Percentiles rank a stretch among this genome's conserved stretches.
phyloP scores from a whole-genome alignment of 768 basidiomycete species.

The Candolleomyces eurysporus region DNA sequence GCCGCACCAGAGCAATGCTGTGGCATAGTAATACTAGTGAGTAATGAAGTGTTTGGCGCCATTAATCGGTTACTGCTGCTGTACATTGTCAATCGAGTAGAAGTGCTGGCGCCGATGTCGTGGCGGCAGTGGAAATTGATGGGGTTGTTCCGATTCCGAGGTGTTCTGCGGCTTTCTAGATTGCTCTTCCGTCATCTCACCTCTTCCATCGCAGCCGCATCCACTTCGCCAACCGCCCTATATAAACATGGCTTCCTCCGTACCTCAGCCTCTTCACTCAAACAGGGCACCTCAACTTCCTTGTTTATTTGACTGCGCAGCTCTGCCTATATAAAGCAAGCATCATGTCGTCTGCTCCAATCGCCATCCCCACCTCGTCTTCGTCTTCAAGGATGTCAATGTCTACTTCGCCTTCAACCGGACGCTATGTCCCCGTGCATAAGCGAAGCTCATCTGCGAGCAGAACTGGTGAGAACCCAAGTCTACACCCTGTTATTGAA shows the following conservation, averaged over 20 bases:
- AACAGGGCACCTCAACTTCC: neutral
- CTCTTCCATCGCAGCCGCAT: neutral
- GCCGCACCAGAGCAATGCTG: too few relatives aligned
- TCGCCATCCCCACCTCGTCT: conserved; percentile 10
- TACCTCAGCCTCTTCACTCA: neutral
- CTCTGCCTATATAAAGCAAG: neutral
- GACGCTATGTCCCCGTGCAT: conserved; percentile 41
- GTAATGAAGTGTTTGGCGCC: too few relatives aligned
- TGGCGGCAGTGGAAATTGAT: neutral
- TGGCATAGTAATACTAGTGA: too few relatives aligned
- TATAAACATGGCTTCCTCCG: neutral
- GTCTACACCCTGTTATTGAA: conserved; percentile 5
- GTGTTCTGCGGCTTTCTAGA: conserved; percentile 6
- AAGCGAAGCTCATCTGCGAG: conserved; percentile 22
- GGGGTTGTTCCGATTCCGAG: neutral
- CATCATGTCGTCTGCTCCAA: neutral
- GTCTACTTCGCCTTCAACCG: neutral
- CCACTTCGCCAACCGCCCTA: neutral
- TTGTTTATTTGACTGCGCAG: neutral
- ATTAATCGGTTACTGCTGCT: too few relatives aligned
- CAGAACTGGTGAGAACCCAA: neutral
- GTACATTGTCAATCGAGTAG: too few relatives aligned
- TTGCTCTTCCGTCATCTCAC: neutral
- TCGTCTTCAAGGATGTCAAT: conserved; percentile 9
- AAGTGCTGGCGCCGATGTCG: neutral